These are phyloP conservation scores for Cardiospermum halicacabum DNA, from an alignment of 345 rosid species.

Conservation along the genomic window DNA sequence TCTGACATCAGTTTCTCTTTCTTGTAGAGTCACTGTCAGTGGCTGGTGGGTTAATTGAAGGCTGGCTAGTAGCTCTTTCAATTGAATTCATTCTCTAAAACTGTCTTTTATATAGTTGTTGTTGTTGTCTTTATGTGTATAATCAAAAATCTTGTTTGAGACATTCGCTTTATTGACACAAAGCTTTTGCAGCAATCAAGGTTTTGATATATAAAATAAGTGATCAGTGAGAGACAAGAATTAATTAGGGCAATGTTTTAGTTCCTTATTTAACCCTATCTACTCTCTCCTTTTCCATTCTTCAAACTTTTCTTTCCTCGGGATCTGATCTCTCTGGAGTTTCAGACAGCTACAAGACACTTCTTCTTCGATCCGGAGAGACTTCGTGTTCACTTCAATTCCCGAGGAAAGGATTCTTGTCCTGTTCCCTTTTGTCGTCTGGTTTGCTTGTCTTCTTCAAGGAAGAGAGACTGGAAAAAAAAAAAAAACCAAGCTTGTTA, in stretches of 20 bases:
- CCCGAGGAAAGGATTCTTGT: constrained; percentile 47
- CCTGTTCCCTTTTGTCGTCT: constrained; percentile 30
- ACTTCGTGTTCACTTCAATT: constrained; percentile 37
- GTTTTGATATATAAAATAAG: constrained; percentile 24
- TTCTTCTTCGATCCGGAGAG: constrained; percentile 13
- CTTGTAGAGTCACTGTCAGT: constrained; percentile 57
- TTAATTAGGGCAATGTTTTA: constrained; percentile 52
- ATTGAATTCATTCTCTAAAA: constrained; percentile 17
- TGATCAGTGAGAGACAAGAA: constrained; percentile 27
- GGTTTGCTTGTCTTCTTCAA: constrained; percentile 18
- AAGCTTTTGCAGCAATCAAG: constrained; percentile 80
- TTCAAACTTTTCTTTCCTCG: constrained; percentile 33
- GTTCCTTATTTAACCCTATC: constrained; percentile 51
- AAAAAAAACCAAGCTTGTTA: no score
- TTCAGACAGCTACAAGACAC: constrained; percentile 15
- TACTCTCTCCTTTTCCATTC: constrained; percentile 43
- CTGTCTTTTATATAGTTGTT: constrained; percentile 10
- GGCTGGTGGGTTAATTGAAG: constrained; percentile 62
- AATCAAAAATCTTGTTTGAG: constrained; percentile 24
- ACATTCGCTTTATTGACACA: constrained; percentile 33
- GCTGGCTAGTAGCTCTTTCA: no score
- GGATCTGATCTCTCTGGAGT: constrained; percentile 58
- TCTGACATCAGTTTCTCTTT: constrained; percentile 21
- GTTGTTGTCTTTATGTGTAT: background rate
- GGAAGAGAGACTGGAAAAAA: constrained; percentile 8